Base-by-base conservation (phyloP, 2,329 filamentous ascomycete species). In the Stachybotrys chlorohalonatus region DNA sequence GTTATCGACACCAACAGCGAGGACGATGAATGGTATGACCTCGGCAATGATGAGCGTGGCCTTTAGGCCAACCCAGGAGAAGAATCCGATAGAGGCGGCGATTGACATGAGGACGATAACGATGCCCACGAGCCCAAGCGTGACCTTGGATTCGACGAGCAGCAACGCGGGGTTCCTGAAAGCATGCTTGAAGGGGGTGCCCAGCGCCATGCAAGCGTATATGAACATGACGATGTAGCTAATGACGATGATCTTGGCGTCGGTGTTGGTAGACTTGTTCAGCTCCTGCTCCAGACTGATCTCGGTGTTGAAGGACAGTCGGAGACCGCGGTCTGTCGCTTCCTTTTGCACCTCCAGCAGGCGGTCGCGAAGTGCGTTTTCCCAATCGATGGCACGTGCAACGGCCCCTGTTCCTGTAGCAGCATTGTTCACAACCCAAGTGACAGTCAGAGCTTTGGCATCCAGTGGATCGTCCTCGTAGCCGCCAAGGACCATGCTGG, bases 141-240 rank as follows among this genome's bases (percentile, higher is more conserved):
- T 89, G 66, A 99, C 96, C 71, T 99, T 99, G 63, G 92, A 96
- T 70, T 97, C 90, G 1, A 99, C 93, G 3, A 99, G 75, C 2
- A 90, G 85, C 52, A 90, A 86, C 11, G 89, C 82, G 1, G 93
- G 92, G 65, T 95, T 95, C 53, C 82, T 83, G 51, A 96, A 72
- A 49, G 97, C 74, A 55, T 93, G 88, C 61, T 81, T 83, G 55
- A 92, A 74, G 0, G 89, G 94, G 1, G 92, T 96, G 1, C 94
- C 94, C 0, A 99, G 78, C 0, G 94, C 92, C 53, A 99, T 74
- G 6, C 93, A 97, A 5, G 92, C 94, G 66, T 99, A 99, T 58
- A 99, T 74, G 71, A 99, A 99, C 94, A 99, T 99, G 75, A 96
- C 90, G 59, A 97, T 80, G 73, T 99, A 99, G 77, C 93, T 97